Evolutionary conservation across 2,329 filamentous ascomycete species (phyloP).

Genomic region (Ramularia endophylla): DNA sequence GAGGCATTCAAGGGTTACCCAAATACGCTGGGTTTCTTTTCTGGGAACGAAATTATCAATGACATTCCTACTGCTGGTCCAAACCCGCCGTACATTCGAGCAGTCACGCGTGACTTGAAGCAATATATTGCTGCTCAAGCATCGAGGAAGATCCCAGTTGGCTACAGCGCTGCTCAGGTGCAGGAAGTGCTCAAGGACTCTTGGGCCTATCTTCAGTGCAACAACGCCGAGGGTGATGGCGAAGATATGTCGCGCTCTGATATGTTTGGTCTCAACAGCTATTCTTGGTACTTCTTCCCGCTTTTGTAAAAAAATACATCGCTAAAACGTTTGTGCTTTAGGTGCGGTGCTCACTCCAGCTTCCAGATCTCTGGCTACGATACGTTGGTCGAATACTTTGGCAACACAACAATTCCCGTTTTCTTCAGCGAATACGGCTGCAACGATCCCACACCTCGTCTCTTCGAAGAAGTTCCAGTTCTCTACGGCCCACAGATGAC

Average conservation of each 20-base stretch:
- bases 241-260: slow-evolving; percentile 59
- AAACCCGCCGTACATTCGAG: slow-evolving; percentile 54
- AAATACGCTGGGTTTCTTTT: slow-evolving; percentile 61
- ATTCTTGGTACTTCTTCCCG: too few relatives aligned
- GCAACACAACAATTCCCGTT: slow-evolving; percentile 60
- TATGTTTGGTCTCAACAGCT: slow-evolving; percentile 71
- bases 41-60: slow-evolving; percentile 64
- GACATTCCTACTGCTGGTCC: slow-evolving; percentile 46
- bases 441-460: slow-evolving; percentile 63
- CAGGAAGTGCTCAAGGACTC: slow-evolving; percentile 66
- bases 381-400: slow-evolving; percentile 59
- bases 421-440: slow-evolving; percentile 83
- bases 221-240: slow-evolving; percentile 44
- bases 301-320: too few relatives aligned
- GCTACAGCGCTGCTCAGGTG: slow-evolving; percentile 70
- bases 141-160: slow-evolving; percentile 56
- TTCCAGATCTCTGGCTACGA: slow-evolving; percentile 60
- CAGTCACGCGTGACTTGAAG: slow-evolving; percentile 62
- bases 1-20: slow-evolving; percentile 63
- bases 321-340: too few relatives aligned
- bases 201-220: slow-evolving; percentile 70
- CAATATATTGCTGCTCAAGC: slow-evolving; percentile 58
- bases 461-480: slow-evolving; percentile 68
- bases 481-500: slow-evolving; percentile 70
- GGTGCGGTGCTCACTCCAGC: slow-evolving; percentile 60